phyloP scores from a whole-genome alignment of 306 rosid species.

The Gastrolobium villosum region DNA sequence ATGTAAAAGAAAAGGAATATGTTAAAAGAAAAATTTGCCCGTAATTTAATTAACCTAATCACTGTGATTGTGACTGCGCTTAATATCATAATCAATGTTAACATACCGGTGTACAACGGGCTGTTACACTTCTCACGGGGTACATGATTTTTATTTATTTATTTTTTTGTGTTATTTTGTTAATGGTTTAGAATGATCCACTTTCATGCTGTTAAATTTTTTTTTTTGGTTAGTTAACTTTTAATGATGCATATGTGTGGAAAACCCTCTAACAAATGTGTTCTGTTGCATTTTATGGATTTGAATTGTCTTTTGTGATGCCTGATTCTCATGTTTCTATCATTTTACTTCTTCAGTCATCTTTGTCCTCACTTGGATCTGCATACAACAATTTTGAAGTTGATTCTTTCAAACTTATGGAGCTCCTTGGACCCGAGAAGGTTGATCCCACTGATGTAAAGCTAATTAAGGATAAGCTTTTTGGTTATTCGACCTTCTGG shows the following conservation, averaged over 20 bases:
- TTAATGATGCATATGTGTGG: background rate
- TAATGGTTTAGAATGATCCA: background rate
- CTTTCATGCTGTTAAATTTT: background rate
- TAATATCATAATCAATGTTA: no score
- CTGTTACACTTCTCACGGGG: conserved; percentile 78
- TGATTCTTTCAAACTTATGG: conserved; percentile 95
- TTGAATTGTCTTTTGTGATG: conserved; percentile 28
- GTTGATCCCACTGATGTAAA: conserved; percentile 92
- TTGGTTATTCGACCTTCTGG: conserved; percentile 97
- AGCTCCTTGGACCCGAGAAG: conserved; percentile 98
- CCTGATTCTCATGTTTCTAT: conserved; percentile 42
- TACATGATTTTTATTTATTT: conserved; percentile 5
- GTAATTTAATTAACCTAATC: no score
- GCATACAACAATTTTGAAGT: conserved; percentile 83
- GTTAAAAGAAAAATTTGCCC: no score
- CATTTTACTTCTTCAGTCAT: conserved; percentile 63
- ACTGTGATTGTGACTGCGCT: no score
- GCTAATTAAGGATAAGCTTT: conserved; percentile 89
- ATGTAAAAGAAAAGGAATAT: no score
- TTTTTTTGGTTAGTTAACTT: background rate
- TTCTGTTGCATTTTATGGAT: conserved; percentile 19
- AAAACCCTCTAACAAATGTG: conserved; percentile 25
- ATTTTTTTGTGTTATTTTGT: background rate
- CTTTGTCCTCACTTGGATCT: conserved; percentile 69
- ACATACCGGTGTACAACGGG: no score